These are phyloP conservation scores for Claviceps monticola DNA, from an alignment of 2,329 filamentous ascomycete species.

Conservation along the genomic window DNA sequence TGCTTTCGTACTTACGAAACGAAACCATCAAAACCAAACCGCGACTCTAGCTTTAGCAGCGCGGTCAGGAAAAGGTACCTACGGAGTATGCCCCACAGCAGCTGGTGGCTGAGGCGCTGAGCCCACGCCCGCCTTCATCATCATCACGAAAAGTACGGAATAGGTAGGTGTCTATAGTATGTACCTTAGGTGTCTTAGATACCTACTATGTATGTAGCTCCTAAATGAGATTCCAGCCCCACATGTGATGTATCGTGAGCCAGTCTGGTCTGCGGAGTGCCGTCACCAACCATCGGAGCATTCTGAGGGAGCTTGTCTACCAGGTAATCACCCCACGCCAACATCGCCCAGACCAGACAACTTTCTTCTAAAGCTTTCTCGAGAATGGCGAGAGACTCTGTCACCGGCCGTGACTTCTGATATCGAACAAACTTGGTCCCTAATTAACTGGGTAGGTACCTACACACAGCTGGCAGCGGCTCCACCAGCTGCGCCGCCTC, in stretches of 20 bases:
- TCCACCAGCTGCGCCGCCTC: conserved; percentile 3
- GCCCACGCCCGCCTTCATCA: background rate
- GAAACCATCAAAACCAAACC: too few relatives aligned
- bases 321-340: background rate
- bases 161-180: too few relatives aligned
- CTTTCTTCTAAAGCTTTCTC: background rate
- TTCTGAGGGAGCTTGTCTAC: background rate
- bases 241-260: background rate
- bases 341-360: background rate
- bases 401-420: conserved; percentile 8
- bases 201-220: too few relatives aligned
- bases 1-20: too few relatives aligned
- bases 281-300: background rate
- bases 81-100: background rate
- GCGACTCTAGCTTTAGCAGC: too few relatives aligned
- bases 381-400: conserved; percentile 12
- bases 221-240: background rate
- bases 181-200: too few relatives aligned
- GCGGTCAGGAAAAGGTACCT: too few relatives aligned
- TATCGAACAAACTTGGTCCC: background rate
- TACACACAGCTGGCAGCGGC: conserved; percentile 1
- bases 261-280: background rate
- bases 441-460: background rate
- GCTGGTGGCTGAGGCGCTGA: background rate
- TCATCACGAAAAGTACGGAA: background rate